Evolutionary conservation across 495 filamentous ascomycete genomes (phyloP).

Genomic region (Opeltia flavorubescens): DNA sequence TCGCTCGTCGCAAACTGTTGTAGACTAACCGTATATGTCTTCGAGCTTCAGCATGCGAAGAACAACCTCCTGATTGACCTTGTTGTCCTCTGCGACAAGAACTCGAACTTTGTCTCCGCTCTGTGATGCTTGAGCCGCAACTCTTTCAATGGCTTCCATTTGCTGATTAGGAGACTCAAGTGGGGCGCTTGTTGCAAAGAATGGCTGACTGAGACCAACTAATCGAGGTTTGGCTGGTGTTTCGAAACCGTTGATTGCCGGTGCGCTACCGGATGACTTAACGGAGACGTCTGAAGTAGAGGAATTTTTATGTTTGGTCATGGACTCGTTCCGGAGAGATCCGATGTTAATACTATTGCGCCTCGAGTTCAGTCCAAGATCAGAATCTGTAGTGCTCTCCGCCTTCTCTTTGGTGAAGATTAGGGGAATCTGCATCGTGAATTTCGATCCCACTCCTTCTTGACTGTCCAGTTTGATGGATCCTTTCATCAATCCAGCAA

Average conservation of each 20-base stretch:
- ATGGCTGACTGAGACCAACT: constrained; percentile 72
- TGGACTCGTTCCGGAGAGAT: constrained; percentile 5
- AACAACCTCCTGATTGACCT: constrained; percentile 89
- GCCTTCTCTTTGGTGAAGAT: constrained; percentile 54
- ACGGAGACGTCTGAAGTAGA: constrained; percentile 18
- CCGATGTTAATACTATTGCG: constrained; percentile 15
- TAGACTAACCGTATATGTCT: constrained; percentile 39
- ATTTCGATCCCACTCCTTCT: constrained; percentile 61
- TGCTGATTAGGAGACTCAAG: constrained; percentile 28
- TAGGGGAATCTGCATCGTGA: constrained; percentile 75
- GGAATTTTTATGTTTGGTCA: constrained; percentile 5
- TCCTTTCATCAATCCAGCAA: constrained; percentile 73
- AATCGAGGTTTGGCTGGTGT: constrained; percentile 46
- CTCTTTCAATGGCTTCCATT: constrained; percentile 37
- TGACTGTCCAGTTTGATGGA: constrained; percentile 57
- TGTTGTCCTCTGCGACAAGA: constrained; percentile 89
- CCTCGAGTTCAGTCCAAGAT: constrained; percentile 12
- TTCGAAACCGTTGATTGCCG: constrained; percentile 13
- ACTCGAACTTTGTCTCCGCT: constrained; percentile 55
- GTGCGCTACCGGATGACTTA: constrained; percentile 5
- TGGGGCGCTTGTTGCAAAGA: constrained; percentile 52
- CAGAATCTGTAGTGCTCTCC: constrained; percentile 35
- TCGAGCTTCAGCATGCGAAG: constrained; percentile 59
- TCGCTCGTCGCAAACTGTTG: background rate
- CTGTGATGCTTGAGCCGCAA: constrained; percentile 26